Evolutionary conservation across 371 early-diverging fungal genomes (phyloP), one percentile per base, ranked within the genome.

Genomic region (Capniomyces stellatus): DNA sequence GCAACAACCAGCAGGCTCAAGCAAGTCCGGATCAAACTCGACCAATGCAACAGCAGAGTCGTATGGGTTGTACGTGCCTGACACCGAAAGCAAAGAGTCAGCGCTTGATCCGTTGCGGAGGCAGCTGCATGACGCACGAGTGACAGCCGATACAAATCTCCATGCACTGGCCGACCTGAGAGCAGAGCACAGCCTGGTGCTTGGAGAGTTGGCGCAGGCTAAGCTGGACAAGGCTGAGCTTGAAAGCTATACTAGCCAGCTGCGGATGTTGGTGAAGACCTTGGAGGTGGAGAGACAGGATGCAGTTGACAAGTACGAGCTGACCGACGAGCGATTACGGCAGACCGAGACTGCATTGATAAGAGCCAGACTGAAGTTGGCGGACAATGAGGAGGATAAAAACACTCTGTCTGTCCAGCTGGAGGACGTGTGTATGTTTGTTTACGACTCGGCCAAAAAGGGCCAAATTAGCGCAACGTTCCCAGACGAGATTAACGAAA

Each of bases 71-170:
- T 15, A 35, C 35, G 15, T 10, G 35, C 6, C 10, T 15, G 27
- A 46, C n/a, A n/a, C n/a, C n/a, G n/a, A n/a, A n/a, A n/a, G n/a
- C n/a, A n/a, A n/a, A 40, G 56, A 61, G 29, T 54, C 55, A 27
- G 65, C 61, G 6, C 44, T 67, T 47, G 67, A 67, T 49, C 66
- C 62, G 21, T 47, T 59, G 42, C 50, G 55, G 54, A 57, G 44
- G 25, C 66, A 65, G 54, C 63, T 65, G 21, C 66, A 65, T 46
- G 62, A 65, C 22, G 66, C 66, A 4, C 54, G 66, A 21, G 66
- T 65, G 1, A 63, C 63, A 23, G 59, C 63, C 48, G 60, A 65
- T 41, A 55, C 66, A 31, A 62, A 59, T 50, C 54, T 62, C 42
- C 63, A 65, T 43, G 63, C 66, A 2, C 60, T 65, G 22, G 58